phyloP scores from a whole-genome alignment of 495 filamentous ascomycete genomes.

The Darksidea phi region DNA sequence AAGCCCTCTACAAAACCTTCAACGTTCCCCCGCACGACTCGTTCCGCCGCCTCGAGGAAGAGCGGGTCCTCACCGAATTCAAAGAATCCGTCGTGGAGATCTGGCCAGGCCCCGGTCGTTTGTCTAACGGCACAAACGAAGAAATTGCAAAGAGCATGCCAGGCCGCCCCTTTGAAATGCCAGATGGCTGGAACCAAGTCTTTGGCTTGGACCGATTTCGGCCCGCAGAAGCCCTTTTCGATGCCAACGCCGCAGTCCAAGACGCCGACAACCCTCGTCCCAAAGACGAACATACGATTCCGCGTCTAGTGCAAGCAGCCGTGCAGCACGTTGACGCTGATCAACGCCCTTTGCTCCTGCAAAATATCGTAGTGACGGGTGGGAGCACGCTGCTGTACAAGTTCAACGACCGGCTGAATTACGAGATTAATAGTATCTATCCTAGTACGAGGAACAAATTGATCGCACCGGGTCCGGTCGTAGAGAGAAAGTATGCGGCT shows the following conservation, averaged over 20 bases:
- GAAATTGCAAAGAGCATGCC: conserved; percentile 64
- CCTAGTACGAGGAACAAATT: conserved; percentile 81
- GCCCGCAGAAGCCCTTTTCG: conserved; percentile 84
- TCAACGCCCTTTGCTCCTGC: conserved; percentile 74
- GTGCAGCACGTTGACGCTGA: conserved; percentile 83
- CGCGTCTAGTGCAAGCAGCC: conserved; percentile 72
- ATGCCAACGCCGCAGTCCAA: conserved; percentile 64
- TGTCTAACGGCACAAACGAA: conserved; percentile 63
- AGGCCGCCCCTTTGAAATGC: conserved; percentile 90
- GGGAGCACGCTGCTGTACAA: conserved; percentile 80
- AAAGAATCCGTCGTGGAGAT: conserved; percentile 95
- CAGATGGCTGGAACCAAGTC: conserved; percentile 90
- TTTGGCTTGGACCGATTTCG: conserved; percentile 83
- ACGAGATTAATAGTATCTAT: conserved; percentile 73
- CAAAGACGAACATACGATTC: conserved; percentile 70
- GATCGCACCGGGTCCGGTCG: conserved; percentile 76
- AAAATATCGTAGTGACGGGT: conserved; percentile 91
- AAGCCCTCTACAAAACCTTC: conserved; percentile 67
- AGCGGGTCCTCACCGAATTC: conserved; percentile 89
- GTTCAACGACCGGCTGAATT: conserved; percentile 83
- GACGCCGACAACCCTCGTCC: conserved; percentile 51
- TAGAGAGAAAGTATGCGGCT: conserved; percentile 82
- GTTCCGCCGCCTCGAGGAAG: conserved; percentile 82
- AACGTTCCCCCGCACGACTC: conserved; percentile 62
- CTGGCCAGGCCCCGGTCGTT: conserved; percentile 79